Conservation (phyloP, 225 moss, liverwort and hornwort genomes). For the Neckera pumila region DNA sequence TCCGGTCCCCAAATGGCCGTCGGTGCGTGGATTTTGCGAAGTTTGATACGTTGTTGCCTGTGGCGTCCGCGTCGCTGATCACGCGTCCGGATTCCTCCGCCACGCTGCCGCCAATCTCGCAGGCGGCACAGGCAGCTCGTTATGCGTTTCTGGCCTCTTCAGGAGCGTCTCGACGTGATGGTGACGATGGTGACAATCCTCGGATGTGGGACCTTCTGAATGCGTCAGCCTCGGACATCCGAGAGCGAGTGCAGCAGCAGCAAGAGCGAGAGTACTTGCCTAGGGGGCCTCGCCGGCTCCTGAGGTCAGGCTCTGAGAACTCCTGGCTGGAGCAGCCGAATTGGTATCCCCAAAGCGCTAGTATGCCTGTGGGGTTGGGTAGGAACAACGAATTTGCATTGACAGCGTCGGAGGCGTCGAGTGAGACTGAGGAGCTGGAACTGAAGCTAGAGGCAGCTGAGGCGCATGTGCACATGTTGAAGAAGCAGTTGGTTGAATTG, state of each 20-base stretch:
- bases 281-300: slow-evolving; percentile 3
- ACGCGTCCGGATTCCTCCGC: slow-evolving; percentile 43
- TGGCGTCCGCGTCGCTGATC: slow-evolving; percentile 36
- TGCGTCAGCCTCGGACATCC: slow-evolving; percentile 6
- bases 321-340: slow-evolving; percentile 16
- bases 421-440: slow-evolving; percentile 24
- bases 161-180: not conserved
- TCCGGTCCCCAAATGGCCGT: slow-evolving; percentile 30
- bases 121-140: slow-evolving; percentile 37
- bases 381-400: slow-evolving; percentile 4
- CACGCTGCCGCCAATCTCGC: slow-evolving; percentile 41
- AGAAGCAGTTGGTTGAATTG: slow-evolving; percentile 70
- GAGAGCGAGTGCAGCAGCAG: not conserved
- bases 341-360: slow-evolving; percentile 21
- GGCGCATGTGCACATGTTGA: slow-evolving; percentile 42
- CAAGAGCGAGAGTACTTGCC: not conserved
- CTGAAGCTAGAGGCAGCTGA: slow-evolving; percentile 45
- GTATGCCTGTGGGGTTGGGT: slow-evolving; percentile 41
- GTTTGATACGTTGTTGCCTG: slow-evolving; percentile 67
- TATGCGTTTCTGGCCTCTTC: slow-evolving; percentile 24
- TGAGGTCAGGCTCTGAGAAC: slow-evolving; percentile 7
- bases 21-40: slow-evolving; percentile 66
- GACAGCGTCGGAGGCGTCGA: slow-evolving; percentile 11
- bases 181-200: not conserved
- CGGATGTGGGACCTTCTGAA: slow-evolving; percentile 18